Percentiles rank a stretch among this genome's conserved stretches.
phyloP scores from a whole-genome alignment of 805 yeast species.

The Maudiozyma barnettii region DNA sequence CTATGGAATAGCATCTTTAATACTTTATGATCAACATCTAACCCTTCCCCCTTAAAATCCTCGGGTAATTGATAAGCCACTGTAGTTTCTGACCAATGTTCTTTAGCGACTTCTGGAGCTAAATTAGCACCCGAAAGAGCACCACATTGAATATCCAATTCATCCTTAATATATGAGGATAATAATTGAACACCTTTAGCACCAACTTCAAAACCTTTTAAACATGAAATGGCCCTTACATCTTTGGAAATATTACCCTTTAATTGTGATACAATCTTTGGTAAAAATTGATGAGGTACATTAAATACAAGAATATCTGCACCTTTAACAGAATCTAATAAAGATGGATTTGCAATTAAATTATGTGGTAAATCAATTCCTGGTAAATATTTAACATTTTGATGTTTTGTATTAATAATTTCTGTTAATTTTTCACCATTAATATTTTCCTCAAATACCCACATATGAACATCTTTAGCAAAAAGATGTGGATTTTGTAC shows the following conservation, averaged over 20 bases:
- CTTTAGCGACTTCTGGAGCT: conserved; percentile 93
- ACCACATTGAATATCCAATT: conserved; percentile 85
- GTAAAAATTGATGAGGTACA: conserved; percentile 94
- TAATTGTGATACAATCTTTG: conserved; percentile 64
- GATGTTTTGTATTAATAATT: conserved; percentile 82
- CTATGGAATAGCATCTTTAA: conserved; percentile 87
- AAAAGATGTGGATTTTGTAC: conserved; percentile 66
- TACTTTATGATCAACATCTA: conserved; percentile 54
- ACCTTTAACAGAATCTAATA: conserved; percentile 62
- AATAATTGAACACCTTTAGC: conserved; percentile 78
- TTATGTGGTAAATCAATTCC: conserved; percentile 75
- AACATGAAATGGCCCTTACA: conserved; percentile 86
- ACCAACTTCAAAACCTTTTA: conserved; percentile 88
- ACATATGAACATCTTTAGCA: conserved; percentile 73
- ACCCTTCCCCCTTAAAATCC: conserved; percentile 40
- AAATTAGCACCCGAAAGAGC: conserved; percentile 95
- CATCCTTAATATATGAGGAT: conserved; percentile 68
- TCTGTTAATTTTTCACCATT: conserved; percentile 78
- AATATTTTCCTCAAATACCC: conserved; percentile 87
- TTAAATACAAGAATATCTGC: conserved; percentile 88
- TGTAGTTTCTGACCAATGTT: conserved; percentile 96
- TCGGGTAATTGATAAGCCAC: conserved; percentile 76
- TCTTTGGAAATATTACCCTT: conserved; percentile 61
- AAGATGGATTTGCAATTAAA: conserved; percentile 77
- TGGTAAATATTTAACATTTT: conserved; percentile 90